phyloP scores from a whole-genome alignment of 2,329 filamentous ascomycete genomes.

The Orbilia blumenaviensis region DNA sequence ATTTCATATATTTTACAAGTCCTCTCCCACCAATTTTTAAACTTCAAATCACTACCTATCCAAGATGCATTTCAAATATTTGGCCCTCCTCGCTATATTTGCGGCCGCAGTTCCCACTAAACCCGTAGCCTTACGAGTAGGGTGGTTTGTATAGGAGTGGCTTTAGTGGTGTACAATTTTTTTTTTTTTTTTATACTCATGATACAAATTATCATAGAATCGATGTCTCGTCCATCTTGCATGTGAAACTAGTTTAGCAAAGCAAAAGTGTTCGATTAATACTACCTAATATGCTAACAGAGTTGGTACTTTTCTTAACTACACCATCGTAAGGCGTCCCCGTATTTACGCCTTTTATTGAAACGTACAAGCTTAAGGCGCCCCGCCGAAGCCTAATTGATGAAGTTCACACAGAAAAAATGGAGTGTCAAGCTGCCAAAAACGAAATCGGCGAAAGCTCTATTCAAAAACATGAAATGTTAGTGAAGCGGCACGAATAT shows the following conservation, averaged over 20 bases:
- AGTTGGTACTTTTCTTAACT: slow-evolving; percentile 2
- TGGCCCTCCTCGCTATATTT: too few species aligned
- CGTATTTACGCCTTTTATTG: background rate
- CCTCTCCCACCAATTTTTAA: too few species aligned
- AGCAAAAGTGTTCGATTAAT: background rate
- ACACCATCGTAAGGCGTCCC: background rate
- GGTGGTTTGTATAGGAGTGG: too few species aligned
- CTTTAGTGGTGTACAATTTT: too few species aligned
- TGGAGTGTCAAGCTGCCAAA: slow-evolving; percentile 95
- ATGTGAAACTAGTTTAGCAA: background rate
- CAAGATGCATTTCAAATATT: too few species aligned
- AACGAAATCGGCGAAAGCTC: slow-evolving; percentile 95
- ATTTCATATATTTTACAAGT: too few species aligned
- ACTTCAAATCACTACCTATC: too few species aligned
- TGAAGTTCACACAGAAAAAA: slow-evolving; percentile 99
- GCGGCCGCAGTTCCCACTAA: too few species aligned
- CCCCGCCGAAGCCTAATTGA: slow-evolving; percentile 74
- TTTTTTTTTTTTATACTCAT: too few species aligned
- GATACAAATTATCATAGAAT: background rate
- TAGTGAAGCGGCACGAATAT: slow-evolving; percentile 7
- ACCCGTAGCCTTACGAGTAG: too few species aligned
- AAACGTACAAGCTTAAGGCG: background rate
- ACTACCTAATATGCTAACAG: slow-evolving; percentile 10
- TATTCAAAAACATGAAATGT: slow-evolving; percentile 60
- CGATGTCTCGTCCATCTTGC: background rate